Evolutionary conservation across 2,329 filamentous ascomycete genomes (phyloP), one percentile per base, ranked within the genome.

Genomic region (Alternaria angustiovoidea): DNA sequence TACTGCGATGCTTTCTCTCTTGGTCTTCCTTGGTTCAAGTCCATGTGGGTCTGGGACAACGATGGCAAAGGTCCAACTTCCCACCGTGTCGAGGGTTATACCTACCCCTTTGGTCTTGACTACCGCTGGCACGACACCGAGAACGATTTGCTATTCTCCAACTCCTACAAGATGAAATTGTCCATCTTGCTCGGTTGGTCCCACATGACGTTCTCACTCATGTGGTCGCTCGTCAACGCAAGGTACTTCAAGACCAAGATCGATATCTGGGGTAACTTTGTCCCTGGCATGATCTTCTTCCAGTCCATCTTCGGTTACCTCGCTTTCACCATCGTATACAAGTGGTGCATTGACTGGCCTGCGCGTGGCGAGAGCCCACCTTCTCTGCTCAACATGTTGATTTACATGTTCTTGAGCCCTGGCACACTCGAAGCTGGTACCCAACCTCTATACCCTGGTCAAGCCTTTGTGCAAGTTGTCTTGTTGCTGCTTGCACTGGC

Each of bases 151-250:
- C 87, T 99, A 51, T 99, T 99, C 83, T 91, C 88, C 78, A 99
- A 99, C 90, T 96, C 92, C 81, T 96, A 95, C 87, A 99, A 99
- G 89, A 99, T 99, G 95, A 99, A 99, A 86, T 91, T 99, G 82
- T 96, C 92, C 83, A 97, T 99, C 77, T 88, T 99, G 68, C 87
- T 99, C 67, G 95, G 96, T 79, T 99, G 96, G 95, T 88, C 88
- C 60, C 94, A 97, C 83, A 99, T 99, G 95, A 99, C 95, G 3
- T 99, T 97, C 82, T 98, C 95, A 18, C 88, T 99, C 46, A 94
- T 91, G 83, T 90, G 96, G 75, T 90, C 95, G 24, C 95, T 91
- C 75, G 87, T 97, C 85, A 99, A 99, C 76, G 94, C 93, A 51
- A 89, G 90, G 58, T 93, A 97, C 81, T 99, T 98, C 86, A 94